A percentile compares a stretch with the other conserved stretches of the same genome.
phyloP scores from a whole-genome alignment of 2,329 filamentous ascomycete genomes.

The Colletotrichum chrysophilum region DNA sequence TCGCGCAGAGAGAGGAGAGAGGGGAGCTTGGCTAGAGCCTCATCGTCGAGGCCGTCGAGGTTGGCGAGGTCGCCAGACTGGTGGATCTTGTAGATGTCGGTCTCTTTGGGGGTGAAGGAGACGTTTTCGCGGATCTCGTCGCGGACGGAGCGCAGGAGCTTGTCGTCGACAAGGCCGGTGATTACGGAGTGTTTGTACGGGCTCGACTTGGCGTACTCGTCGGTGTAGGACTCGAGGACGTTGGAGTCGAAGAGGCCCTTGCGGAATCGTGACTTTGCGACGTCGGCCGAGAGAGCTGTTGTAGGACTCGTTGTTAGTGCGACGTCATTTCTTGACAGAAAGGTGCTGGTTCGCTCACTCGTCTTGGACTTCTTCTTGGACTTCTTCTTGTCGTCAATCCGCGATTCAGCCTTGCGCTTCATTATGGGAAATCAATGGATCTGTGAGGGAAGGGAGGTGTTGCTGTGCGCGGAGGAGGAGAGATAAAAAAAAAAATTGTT shows the following conservation, averaged over 20 bases:
- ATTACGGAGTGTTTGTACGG: slow-evolving; percentile 96
- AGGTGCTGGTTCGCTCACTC: slow-evolving; percentile 42
- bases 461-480: background rate
- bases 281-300: slow-evolving; percentile 51
- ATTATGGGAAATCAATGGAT: slow-evolving; percentile 38
- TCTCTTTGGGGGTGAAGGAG: slow-evolving; percentile 97
- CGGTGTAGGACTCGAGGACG: slow-evolving; percentile 63
- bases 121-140: slow-evolving; percentile 89
- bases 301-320: slow-evolving; percentile 15
- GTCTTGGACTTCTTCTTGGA: slow-evolving; percentile 60
- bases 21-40: slow-evolving; percentile 83
- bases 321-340: background rate
- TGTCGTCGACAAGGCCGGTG: slow-evolving; percentile 76
- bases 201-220: slow-evolving; percentile 66
- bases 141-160: slow-evolving; percentile 84
- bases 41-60: slow-evolving; percentile 89
- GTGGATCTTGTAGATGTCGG: slow-evolving; percentile 99
- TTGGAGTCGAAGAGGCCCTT: slow-evolving; percentile 68
- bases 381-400: slow-evolving; percentile 46
- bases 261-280: slow-evolving; percentile 65
- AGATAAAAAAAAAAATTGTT: background rate
- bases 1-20: slow-evolving; percentile 92
- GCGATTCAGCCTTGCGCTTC: slow-evolving; percentile 65
- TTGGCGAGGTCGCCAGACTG: slow-evolving; percentile 98
- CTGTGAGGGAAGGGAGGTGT: background rate